phyloP scores from a whole-genome alignment of 805 yeast species.

The Candida wancherniae region DNA sequence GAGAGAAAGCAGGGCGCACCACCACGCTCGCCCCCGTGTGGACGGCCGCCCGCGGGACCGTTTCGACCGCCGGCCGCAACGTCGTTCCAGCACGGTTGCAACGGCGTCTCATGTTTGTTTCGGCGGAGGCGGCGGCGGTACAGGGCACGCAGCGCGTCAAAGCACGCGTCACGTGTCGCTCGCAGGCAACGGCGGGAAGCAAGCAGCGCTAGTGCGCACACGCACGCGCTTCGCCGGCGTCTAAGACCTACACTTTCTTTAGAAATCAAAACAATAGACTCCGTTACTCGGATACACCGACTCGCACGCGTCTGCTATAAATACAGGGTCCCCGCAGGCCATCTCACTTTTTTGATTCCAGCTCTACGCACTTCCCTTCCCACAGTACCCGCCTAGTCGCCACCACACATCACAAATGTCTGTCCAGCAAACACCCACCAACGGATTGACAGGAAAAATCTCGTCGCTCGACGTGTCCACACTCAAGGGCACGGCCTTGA shows the following conservation, averaged over 20 bases:
- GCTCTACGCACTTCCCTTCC: neutral
- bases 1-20: slow-evolving; percentile 1
- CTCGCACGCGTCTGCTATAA: slow-evolving; percentile 9
- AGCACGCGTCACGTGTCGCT: slow-evolving; percentile 8
- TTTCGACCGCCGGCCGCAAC: too few relatives aligned
- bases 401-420: slow-evolving; percentile 10
- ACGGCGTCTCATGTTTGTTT: neutral
- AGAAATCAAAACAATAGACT: slow-evolving; percentile 8
- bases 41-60: too few relatives aligned
- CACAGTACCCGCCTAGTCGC: neutral
- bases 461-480: slow-evolving; percentile 34
- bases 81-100: neutral
- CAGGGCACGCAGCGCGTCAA: slow-evolving; percentile 1
- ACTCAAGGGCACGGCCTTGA: slow-evolving; percentile 32
- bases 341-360: neutral
- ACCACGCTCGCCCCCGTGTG: too few relatives aligned
- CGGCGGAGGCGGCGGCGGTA: neutral
- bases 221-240: slow-evolving; percentile 7
- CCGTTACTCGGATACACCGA: slow-evolving; percentile 12
- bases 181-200: too few relatives aligned
- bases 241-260: too few relatives aligned
- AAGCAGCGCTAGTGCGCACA: slow-evolving; percentile 3
- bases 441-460: slow-evolving; percentile 43
- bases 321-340: slow-evolving; percentile 4
- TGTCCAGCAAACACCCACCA: slow-evolving; percentile 43